phyloP scores from a whole-genome alignment of 495 filamentous ascomycete genomes.

The Daldinia concentrica region DNA sequence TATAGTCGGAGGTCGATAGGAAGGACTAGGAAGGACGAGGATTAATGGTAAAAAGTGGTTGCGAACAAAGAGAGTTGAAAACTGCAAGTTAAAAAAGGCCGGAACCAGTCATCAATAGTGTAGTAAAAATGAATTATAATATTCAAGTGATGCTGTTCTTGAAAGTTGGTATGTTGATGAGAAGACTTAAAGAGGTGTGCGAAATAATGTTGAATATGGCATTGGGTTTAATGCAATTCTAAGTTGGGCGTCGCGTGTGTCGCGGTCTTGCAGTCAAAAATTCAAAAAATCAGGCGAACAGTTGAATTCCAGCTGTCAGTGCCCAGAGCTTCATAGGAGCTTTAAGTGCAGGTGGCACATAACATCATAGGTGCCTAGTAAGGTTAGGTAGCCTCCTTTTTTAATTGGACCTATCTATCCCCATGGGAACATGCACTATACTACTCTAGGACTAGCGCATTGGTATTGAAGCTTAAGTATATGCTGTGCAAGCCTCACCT shows the following conservation, averaged over 20 bases:
- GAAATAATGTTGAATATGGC: constrained; percentile 14
- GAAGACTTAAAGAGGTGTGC: not conserved
- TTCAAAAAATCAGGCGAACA: constrained; percentile 18
- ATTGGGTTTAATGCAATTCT: constrained; percentile 36
- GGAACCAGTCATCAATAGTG: not conserved
- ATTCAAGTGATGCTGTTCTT: not conserved
- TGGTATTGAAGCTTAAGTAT: not conserved
- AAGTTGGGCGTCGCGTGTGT: constrained; percentile 41
- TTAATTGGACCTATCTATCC: not conserved
- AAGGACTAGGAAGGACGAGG: not conserved
- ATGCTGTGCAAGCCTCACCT: constrained; percentile 16
- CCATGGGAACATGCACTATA: not conserved
- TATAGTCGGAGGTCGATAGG: not conserved
- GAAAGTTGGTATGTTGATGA: not conserved
- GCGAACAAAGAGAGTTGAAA: constrained; percentile 1
- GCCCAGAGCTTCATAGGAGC: constrained; percentile 4
- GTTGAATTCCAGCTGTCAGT: constrained; percentile 27
- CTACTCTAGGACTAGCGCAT: constrained; percentile 6
- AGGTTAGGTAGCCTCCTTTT: not conserved
- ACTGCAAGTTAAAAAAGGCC: not conserved
- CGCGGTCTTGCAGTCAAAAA: constrained; percentile 33
- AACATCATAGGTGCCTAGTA: constrained; percentile 3
- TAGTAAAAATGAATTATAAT: not conserved
- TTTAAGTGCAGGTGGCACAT: not conserved
- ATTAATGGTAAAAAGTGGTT: not conserved